phyloP scores from a whole-genome alignment of 2,329 filamentous ascomycete species.

The Pestalotiopsis sp. region DNA sequence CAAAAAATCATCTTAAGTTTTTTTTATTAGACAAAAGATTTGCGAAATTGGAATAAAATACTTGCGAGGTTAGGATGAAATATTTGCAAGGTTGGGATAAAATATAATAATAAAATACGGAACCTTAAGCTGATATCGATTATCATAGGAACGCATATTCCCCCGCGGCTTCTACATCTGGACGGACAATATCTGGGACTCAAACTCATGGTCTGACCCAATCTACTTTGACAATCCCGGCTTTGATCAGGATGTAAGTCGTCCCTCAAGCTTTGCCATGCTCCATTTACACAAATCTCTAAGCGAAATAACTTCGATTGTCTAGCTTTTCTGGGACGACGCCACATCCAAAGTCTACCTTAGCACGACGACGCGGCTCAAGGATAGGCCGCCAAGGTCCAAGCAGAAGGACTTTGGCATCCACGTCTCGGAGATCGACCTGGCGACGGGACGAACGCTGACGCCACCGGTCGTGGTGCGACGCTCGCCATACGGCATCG shows the following conservation, averaged over 20 bases:
- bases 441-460: conserved; percentile 42
- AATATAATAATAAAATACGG: no score
- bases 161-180: conserved; percentile 57
- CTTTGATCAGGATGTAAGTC: conserved; percentile 54
- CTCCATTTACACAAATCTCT: not conserved
- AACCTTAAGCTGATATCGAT: not conserved
- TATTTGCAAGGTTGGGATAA: not conserved
- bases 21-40: not conserved
- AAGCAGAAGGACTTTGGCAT: conserved; percentile 56
- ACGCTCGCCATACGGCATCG: conserved; percentile 40
- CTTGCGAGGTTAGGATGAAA: no score
- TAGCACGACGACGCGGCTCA: conserved; percentile 42
- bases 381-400: conserved; percentile 36
- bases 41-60: not conserved
- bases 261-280: not conserved
- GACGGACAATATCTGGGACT: conserved; percentile 55
- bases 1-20: no score
- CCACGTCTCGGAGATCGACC: conserved; percentile 46
- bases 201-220: conserved; percentile 53
- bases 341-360: conserved; percentile 50
- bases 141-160: conserved; percentile 44
- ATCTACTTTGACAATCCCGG: conserved; percentile 57
- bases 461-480: conserved; percentile 37
- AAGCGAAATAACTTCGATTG: not conserved
- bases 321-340: conserved; percentile 49